Conservation (phyloP, 75 land plant genomes). For the Pinus taeda region DNA sequence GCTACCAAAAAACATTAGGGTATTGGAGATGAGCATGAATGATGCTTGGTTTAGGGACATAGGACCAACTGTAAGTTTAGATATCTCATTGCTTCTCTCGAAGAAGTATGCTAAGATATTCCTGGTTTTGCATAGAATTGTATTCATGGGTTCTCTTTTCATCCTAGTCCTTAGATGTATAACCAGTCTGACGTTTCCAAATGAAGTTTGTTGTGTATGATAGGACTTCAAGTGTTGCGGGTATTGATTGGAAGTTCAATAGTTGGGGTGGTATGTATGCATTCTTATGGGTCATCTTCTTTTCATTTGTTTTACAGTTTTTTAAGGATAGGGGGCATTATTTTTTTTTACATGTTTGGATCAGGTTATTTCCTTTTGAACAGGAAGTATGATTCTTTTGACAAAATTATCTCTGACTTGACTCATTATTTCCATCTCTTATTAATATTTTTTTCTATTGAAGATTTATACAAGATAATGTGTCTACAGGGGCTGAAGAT, state of each 20-base stretch:
- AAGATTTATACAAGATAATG: neutral
- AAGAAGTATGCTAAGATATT: neutral
- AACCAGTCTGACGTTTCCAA: conserved; percentile 1
- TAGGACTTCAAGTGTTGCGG: conserved; percentile 42
- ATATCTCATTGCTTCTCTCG: neutral
- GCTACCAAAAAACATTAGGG: conserved; percentile 59
- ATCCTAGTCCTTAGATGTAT: neutral
- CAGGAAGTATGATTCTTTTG: neutral
- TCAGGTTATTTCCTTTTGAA: neutral
- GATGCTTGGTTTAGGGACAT: conserved; percentile 96
- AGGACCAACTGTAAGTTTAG: conserved; percentile 82
- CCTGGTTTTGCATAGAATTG: neutral
- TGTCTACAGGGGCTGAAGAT: conserved; percentile 44
- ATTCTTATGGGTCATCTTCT: conserved; percentile 4
- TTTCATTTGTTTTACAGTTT: neutral
- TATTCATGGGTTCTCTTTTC: neutral
- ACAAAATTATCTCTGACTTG: neutral
- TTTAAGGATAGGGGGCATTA: neutral
- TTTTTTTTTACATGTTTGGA: conserved; percentile 1
- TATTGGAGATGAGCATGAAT: conserved; percentile 94
- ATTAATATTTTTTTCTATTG: neutral
- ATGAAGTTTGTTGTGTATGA: conserved; percentile 66
- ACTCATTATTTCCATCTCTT: neutral
- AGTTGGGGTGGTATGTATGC: conserved; percentile 81
- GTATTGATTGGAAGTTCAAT: conserved; percentile 94